Base-by-base conservation (phyloP, 805 yeast species). In the Ogataea sp. region DNA sequence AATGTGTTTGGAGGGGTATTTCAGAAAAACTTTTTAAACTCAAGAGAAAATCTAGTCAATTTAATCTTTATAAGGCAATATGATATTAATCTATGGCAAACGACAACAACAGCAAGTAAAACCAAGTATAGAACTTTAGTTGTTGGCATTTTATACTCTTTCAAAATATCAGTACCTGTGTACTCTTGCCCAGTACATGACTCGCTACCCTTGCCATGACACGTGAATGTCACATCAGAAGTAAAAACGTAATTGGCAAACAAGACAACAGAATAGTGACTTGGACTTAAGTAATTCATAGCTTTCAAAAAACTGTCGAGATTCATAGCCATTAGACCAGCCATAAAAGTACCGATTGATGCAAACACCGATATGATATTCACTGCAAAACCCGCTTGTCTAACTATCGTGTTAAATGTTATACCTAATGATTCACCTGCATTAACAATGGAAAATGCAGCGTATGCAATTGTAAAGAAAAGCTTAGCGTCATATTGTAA, bases 341-440 rank as follows among this genome's bases (percentile, higher is more conserved):
- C 83, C 93, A 87, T 83, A 48, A 83, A 75, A 5, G 83, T 75
- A 6, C 90, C 93, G 37, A 85, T 61, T 2, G 86, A 75, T 38
- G 83, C 62, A 23, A 83, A 55, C 8, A 78, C 70, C 1, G 89
- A 73, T 27, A 87, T 76, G 3, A 83, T 60, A 53, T 83, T 84
- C 15, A 84, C 78, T 0, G 93, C 94, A 51, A 86, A 75, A 0
- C 95, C 95, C 25, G 86, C 72, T 50, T 86, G 87, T 36, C 66
- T 61, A 50, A 87, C 80, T 1, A 82, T 48, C 4, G 89, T 79
- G 51, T 84, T 85, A 42, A 87, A 82, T 37, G 83, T 69, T 6
- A 87, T 83, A 0, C 96, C 96, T 25, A 87, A 64, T 6, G 90
- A 80, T 55, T 87, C 96, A 27, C 96, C 96, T 43, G 88, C 78